Evolutionary conservation across 2,329 filamentous ascomycete genomes (phyloP).

Genomic region (Bipolaris victoriae): DNA sequence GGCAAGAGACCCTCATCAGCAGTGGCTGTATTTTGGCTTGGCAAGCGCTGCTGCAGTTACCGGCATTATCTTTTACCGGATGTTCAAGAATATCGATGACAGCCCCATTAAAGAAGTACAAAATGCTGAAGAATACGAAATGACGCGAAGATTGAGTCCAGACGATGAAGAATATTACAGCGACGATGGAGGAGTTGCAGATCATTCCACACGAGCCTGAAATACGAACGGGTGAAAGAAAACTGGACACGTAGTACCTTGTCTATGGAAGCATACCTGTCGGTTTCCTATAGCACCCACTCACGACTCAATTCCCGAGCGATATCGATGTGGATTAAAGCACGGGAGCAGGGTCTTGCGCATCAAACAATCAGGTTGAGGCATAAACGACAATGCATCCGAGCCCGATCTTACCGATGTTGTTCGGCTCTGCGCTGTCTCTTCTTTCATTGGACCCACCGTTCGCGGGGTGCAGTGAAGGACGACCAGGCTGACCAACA

Average conservation of each 20-base stretch:
- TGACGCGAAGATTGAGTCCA: constrained; percentile 4
- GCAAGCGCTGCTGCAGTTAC: constrained; percentile 56
- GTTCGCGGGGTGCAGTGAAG: constrained; percentile 5
- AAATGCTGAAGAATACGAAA: constrained; percentile 25
- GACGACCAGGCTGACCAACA: constrained; percentile 5
- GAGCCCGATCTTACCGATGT: constrained; percentile 8
- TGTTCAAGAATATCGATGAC: constrained; percentile 46
- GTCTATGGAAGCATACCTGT: neutral
- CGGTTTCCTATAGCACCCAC: neutral
- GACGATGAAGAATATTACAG: constrained; percentile 10
- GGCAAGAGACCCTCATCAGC: constrained; percentile 67
- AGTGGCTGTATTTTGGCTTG: constrained; percentile 71
- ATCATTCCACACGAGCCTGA: neutral
- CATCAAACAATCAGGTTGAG: neutral
- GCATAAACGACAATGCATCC: neutral
- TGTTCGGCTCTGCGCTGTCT: neutral
- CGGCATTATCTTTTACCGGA: constrained; percentile 61
- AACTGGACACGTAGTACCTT: too few species aligned
- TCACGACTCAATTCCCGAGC: too few species aligned
- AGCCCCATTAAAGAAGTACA: constrained; percentile 1
- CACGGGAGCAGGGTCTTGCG: neutral
- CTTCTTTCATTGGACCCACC: neutral
- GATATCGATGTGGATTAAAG: neutral
- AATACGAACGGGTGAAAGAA: too few species aligned
- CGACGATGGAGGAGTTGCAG: neutral